These are phyloP conservation scores for Fragilaria crotonensis DNA, from an alignment of 108 stramenopile species.

Conservation along the genomic window DNA sequence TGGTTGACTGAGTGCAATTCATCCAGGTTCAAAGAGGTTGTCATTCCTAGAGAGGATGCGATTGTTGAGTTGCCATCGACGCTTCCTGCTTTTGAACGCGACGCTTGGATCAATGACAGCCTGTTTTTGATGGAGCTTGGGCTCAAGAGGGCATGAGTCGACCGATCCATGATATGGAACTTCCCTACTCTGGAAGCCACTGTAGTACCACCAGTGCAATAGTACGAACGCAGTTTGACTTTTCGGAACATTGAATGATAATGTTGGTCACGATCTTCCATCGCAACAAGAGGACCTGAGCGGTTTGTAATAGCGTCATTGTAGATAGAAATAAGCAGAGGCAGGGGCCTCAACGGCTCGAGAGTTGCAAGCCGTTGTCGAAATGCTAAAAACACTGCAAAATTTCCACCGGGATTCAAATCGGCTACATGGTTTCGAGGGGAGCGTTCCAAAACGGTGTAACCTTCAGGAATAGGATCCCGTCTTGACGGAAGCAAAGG, in stretches of 20 bases:
- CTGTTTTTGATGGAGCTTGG: conserved; percentile 71
- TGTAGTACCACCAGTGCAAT: conserved; percentile 74
- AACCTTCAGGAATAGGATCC: conserved; percentile 75
- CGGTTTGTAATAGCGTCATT: not conserved
- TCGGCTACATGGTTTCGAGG: conserved; percentile 71
- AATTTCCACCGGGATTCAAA: conserved; percentile 23
- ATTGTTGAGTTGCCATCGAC: not conserved
- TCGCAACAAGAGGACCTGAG: not conserved
- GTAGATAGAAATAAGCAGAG: conserved; percentile 59
- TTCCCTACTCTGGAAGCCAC: conserved; percentile 63
- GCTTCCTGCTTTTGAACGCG: conserved; percentile 28
- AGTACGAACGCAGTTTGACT: conserved; percentile 50
- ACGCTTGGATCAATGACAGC: conserved; percentile 58
- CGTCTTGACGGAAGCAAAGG: conserved; percentile 53
- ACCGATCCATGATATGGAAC: conserved; percentile 85
- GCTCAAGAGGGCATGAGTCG: conserved; percentile 69
- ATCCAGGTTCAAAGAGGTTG: too few relatives aligned
- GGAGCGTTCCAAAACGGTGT: conserved; percentile 73
- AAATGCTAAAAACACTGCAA: conserved; percentile 65
- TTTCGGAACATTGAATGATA: not conserved
- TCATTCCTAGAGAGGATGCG: too few relatives aligned
- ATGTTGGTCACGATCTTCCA: not conserved
- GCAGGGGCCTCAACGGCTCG: conserved; percentile 70
- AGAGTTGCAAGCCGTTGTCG: conserved; percentile 78
- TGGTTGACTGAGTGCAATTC: not conserved